Evolutionary conservation across 768 basidiomycete genomes (phyloP), one percentile per base, ranked within the genome.

Genomic region (Omphalotus guepiniiformis): DNA sequence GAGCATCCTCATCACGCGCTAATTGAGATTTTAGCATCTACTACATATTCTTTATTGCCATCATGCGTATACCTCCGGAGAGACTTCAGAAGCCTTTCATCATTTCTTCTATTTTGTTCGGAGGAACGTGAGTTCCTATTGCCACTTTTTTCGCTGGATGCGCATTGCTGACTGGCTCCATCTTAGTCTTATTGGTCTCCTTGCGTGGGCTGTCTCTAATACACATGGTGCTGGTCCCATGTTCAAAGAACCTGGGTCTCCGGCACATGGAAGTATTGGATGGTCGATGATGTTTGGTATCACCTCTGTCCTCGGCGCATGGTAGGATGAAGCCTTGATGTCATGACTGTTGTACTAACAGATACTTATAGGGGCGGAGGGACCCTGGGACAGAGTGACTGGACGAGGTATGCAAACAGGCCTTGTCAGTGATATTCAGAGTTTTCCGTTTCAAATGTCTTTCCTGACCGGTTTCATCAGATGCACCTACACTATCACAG

Each of bases 251-350:
- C 46, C 42, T 19, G 39, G 40, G 22, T 47, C 34, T 47, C 53
- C 53, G 35, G 36, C 41, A 22, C 35, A 50, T 51, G 53, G 46
- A 23, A 50, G 53, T 29, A 44, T 48, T 26, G 49, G 45, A 27
- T 51, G 53, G 53, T 40, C 50, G 30, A 48, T 54, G 53, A 54
- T 54, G 50, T 54, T 54, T 28, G 53, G 50, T 42, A 54, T 54
- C 46, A 54, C 50, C 28, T 39, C 50, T 38, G 43, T 54, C 35
- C 46, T 54, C 12, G 53, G 53, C 25, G 36, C 39, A 26, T 54
- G 53, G 53, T n/a, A n/a, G n/a, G n/a, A n/a, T n/a, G n/a, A n/a
- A n/a, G n/a, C 50, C n/a, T n/a, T n/a, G n/a, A n/a, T n/a, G n/a
- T n/a, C n/a, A 19, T 19, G 28, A 16, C 43, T 39, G 32, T 32